These are phyloP conservation scores for Fusarium palustre DNA, from an alignment of 2,329 filamentous ascomycete species.

Conservation along the genomic window DNA sequence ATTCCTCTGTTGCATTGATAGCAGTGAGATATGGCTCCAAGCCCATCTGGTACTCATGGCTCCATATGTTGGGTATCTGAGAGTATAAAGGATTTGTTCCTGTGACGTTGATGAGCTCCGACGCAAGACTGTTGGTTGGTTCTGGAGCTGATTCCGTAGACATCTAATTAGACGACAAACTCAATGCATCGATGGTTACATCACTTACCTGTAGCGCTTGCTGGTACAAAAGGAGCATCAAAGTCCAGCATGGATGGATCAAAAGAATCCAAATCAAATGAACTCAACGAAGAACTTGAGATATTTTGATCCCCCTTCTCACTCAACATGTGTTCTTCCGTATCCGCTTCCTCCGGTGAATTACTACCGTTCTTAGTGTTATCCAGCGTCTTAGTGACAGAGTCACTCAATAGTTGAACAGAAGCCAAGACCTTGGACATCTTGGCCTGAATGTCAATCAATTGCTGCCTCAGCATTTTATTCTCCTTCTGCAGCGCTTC, in stretches of 20 bases:
- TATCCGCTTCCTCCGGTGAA: neutral
- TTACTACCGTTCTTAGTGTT: neutral
- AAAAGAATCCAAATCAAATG: constrained; percentile 2
- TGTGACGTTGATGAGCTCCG: constrained; percentile 18
- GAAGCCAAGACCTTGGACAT: constrained; percentile 43
- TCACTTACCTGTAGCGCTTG: neutral
- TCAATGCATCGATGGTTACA: accelerated
- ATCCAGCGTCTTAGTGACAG: constrained; percentile 45
- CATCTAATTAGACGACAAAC: accelerated
- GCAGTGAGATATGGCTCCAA: constrained; percentile 45
- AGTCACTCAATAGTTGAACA: constrained; percentile 43
- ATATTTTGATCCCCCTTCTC: neutral
- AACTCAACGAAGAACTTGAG: neutral
- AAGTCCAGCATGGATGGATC: constrained; percentile 16
- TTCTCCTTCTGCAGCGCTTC: constrained; percentile 47
- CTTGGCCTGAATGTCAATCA: constrained; percentile 48
- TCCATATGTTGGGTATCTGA: constrained; percentile 50
- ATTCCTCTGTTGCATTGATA: constrained; percentile 40
- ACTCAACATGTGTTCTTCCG: accelerated
- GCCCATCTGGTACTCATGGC: constrained; percentile 49
- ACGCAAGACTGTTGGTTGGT: neutral
- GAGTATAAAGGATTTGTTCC: constrained; percentile 35
- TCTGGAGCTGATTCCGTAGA: neutral
- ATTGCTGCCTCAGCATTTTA: constrained; percentile 41
- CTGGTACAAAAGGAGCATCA: neutral